Percentiles rank a stretch among this genome's conserved stretches.
Conservation (phyloP, 371 early-diverging fungal genomes). For the Nematocida ironsii region DNA sequence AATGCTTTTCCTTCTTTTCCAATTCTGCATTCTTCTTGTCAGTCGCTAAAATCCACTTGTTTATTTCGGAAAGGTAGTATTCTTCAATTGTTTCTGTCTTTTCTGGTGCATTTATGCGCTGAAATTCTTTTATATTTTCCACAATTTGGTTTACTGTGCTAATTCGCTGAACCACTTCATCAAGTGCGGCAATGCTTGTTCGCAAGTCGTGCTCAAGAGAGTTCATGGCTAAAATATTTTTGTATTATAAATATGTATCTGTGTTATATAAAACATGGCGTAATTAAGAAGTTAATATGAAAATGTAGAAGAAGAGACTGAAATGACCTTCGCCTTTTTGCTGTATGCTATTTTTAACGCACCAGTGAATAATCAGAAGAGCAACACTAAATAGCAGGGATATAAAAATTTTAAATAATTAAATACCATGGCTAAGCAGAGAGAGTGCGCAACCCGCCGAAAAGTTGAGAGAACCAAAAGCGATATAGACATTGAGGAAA, state of each 20-base stretch:
- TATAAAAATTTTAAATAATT: conserved; percentile 28
- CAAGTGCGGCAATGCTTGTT: neutral
- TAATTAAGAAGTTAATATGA: neutral
- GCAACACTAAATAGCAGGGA: conserved; percentile 53
- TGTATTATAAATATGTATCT: neutral
- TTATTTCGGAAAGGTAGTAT: conserved; percentile 39
- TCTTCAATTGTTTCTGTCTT: conserved; percentile 3
- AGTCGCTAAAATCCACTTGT: conserved; percentile 26
- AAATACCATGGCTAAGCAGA: conserved; percentile 46
- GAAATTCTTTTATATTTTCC: conserved; percentile 7
- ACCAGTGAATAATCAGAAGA: conserved; percentile 1
- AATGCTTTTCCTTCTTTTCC: conserved; percentile 11
- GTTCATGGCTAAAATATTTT: conserved; percentile 24
- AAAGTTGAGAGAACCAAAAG: conserved; percentile 18
- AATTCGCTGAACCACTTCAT: conserved; percentile 11
- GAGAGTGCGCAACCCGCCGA: conserved; percentile 42
- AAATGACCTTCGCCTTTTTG: neutral
- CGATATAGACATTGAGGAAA: conserved; percentile 31
- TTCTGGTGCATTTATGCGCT: neutral
- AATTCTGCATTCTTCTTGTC: neutral
- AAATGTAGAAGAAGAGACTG: conserved; percentile 10
- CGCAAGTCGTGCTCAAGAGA: neutral
- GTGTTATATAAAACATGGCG: neutral
- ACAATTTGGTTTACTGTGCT: conserved; percentile 14
- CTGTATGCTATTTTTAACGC: conserved; percentile 56